Evolutionary conservation across 345 rosid species (phyloP).

Genomic region (Cardamine resedifolia): DNA sequence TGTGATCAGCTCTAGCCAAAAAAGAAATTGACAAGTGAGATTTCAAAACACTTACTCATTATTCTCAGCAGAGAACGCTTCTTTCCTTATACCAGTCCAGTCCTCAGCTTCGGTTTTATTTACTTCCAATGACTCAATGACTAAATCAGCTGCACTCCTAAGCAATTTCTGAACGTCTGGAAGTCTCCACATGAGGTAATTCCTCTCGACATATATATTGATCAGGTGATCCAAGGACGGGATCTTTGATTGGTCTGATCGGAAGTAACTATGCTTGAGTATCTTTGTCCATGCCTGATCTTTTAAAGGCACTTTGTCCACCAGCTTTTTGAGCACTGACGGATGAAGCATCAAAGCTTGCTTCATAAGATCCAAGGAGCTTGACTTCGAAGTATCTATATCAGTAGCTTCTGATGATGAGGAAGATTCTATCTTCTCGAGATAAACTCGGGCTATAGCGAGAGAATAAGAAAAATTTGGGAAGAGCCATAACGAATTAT

Average conservation of each 20-base stretch:
- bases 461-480: constrained; percentile 88
- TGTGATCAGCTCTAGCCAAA: constrained; percentile 16
- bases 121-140: constrained; percentile 55
- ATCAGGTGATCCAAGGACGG: constrained; percentile 78
- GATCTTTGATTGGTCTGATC: constrained; percentile 59
- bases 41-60: constrained; percentile 61
- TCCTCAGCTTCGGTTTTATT: constrained; percentile 60
- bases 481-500: constrained; percentile 82
- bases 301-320: constrained; percentile 78
- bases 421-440: constrained; percentile 51
- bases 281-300: constrained; percentile 74
- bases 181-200: constrained; percentile 83
- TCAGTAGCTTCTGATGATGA: constrained; percentile 35
- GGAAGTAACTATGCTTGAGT: constrained; percentile 57
- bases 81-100: constrained; percentile 75
- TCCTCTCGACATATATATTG: constrained; percentile 76
- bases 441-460: constrained; percentile 72
- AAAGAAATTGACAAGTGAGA: not conserved
- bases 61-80: constrained; percentile 74
- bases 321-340: constrained; percentile 66
- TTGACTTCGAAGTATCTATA: constrained; percentile 43
- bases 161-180: constrained; percentile 82
- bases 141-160: constrained; percentile 50
- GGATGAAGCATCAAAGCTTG: constrained; percentile 95
- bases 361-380: constrained; percentile 69